Percentiles rank a stretch among this genome's conserved stretches.
phyloP scores from a whole-genome alignment of 371 early-diverging fungal genomes.

The Racocetra persica region DNA sequence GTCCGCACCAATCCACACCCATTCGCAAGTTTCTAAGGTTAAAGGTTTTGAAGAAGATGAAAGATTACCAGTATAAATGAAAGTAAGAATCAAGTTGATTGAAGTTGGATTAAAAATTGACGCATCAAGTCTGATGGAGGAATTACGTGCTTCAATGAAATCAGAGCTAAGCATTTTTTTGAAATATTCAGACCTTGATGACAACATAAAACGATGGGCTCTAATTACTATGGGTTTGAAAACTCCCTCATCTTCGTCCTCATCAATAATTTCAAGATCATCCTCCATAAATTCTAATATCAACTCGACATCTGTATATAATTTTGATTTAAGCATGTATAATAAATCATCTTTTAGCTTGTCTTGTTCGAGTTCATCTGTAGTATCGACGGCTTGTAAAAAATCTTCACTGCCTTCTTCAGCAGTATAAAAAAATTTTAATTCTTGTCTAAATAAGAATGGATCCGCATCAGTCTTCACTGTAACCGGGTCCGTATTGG shows the following conservation, averaged over 20 bases:
- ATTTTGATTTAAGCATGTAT: slow-evolving; percentile 43
- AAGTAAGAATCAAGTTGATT: slow-evolving; percentile 38
- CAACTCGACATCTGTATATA: slow-evolving; percentile 41
- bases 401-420: slow-evolving; percentile 43
- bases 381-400: slow-evolving; percentile 41
- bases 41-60: slow-evolving; percentile 34
- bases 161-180: slow-evolving; percentile 35
- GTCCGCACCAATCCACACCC: slow-evolving; percentile 38
- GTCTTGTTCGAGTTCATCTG: slow-evolving; percentile 40
- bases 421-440: slow-evolving; percentile 43
- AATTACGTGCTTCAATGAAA: slow-evolving; percentile 18
- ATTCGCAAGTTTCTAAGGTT: slow-evolving; percentile 37
- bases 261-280: slow-evolving; percentile 22
- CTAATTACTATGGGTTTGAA: slow-evolving; percentile 10
- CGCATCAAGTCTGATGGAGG: slow-evolving; percentile 22
- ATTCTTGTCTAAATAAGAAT: slow-evolving; percentile 34
- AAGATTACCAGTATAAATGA: slow-evolving; percentile 42
- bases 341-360: slow-evolving; percentile 43
- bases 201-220: slow-evolving; percentile 40
- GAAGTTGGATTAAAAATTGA: slow-evolving; percentile 37
- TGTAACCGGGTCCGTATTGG: slow-evolving; percentile 29
- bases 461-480: slow-evolving; percentile 32
- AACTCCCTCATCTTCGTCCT: slow-evolving; percentile 1
- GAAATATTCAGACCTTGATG: slow-evolving; percentile 39
- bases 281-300: slow-evolving; percentile 14